phyloP scores from a whole-genome alignment of 805 yeast species.

The Soucietia sequanensis region DNA sequence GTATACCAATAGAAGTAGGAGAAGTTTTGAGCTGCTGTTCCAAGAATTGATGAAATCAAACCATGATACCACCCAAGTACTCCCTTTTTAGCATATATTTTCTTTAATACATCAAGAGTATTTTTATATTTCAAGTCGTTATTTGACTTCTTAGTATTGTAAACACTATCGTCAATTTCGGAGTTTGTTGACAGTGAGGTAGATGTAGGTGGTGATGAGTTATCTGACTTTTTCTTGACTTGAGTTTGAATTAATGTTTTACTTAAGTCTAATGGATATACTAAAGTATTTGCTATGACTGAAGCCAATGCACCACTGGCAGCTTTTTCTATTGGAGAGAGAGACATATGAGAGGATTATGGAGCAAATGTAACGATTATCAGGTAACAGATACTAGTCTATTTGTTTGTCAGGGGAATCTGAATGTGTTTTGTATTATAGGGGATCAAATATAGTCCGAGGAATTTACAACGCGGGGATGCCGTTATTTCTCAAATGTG shows the following conservation, averaged over 20 bases:
- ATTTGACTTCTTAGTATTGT: slow-evolving; percentile 9
- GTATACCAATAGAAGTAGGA: slow-evolving; percentile 89
- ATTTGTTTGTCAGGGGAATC: no score
- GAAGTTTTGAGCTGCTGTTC: slow-evolving; percentile 75
- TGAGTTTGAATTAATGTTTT: slow-evolving; percentile 80
- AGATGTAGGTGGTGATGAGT: neutral
- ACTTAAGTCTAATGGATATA: slow-evolving; percentile 78
- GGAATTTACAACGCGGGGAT: neutral
- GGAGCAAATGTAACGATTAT: no score
- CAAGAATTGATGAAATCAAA: slow-evolving; percentile 60
- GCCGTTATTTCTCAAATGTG: no score
- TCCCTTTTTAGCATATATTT: slow-evolving; percentile 62
- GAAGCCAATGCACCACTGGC: slow-evolving; percentile 83
- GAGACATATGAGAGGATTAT: slow-evolving; percentile 38
- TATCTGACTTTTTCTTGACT: slow-evolving; percentile 26
- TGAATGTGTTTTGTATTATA: no score
- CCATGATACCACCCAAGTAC: slow-evolving; percentile 72
- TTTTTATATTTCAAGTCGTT: slow-evolving; percentile 46
- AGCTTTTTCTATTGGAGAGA: slow-evolving; percentile 74
- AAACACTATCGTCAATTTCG: slow-evolving; percentile 5
- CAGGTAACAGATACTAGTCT: no score
- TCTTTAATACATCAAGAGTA: slow-evolving; percentile 59
- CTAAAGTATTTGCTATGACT: slow-evolving; percentile 71
- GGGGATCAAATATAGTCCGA: slow-evolving; percentile 1
- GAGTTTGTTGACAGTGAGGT: slow-evolving; percentile 5